Evolutionary conservation across 495 filamentous ascomycete species (phyloP).

Genomic region (Lichina pygmaea): DNA sequence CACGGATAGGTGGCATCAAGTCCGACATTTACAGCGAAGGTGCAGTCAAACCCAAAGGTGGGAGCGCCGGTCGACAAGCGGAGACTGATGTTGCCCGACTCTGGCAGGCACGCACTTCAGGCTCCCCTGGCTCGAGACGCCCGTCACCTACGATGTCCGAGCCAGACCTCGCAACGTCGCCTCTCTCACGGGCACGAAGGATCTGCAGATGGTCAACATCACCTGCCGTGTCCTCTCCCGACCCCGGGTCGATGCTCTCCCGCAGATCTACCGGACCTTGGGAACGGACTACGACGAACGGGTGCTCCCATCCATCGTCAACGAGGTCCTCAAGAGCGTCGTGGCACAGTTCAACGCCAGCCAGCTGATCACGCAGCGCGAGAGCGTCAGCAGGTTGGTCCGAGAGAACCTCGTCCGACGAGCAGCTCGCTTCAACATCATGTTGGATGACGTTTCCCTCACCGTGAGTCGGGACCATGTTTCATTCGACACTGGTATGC

Average conservation of each 20-base stretch:
- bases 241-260: conserved; percentile 65
- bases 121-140: conserved; percentile 92
- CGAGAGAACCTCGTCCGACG: conserved; percentile 76
- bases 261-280: conserved; percentile 88
- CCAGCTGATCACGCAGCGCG: conserved; percentile 93
- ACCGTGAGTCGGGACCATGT: conserved; percentile 32
- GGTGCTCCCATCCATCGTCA: conserved; percentile 90
- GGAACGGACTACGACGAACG: conserved; percentile 93
- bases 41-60: conserved; percentile 11
- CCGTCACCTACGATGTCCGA: conserved; percentile 89
- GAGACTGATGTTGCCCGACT: not conserved
- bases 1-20: conserved; percentile 72
- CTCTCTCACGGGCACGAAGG: conserved; percentile 94
- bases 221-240: conserved; percentile 96
- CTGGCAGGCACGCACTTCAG: conserved; percentile 62
- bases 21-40: conserved; percentile 95
- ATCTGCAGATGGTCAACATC: conserved; percentile 99
- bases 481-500: not conserved
- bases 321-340: conserved; percentile 95
- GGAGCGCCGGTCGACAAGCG: not conserved
- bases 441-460: conserved; percentile 88
- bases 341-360: conserved; percentile 98
- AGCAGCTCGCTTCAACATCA: conserved; percentile 88
- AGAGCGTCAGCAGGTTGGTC: conserved; percentile 78
- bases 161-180: conserved; percentile 91